Percentiles rank a stretch among this genome's conserved stretches.
Conservation (phyloP, 108 stramenopile species). For the Conticribra weissflogii region DNA sequence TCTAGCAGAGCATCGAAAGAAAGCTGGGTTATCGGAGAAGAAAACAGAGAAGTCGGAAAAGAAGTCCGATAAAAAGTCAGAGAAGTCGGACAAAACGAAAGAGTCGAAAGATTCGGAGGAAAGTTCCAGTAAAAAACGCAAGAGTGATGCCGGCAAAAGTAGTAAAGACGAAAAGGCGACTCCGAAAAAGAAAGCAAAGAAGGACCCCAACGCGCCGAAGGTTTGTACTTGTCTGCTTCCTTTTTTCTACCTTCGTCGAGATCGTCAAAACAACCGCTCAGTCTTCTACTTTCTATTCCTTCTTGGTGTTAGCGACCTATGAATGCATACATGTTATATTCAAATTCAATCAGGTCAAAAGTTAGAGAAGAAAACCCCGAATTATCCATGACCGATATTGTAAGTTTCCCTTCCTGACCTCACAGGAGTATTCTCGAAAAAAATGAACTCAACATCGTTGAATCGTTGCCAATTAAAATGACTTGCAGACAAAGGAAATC, state of each 20-base stretch:
- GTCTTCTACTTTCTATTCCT: neutral
- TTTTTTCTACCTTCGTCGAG: neutral
- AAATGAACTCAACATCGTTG: no score
- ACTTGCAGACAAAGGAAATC: slow-evolving; percentile 55
- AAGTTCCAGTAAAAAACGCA: slow-evolving; percentile 18
- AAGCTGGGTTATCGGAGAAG: slow-evolving; percentile 29
- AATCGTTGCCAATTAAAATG: no score
- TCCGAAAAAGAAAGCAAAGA: slow-evolving; percentile 47
- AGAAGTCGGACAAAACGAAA: slow-evolving; percentile 2
- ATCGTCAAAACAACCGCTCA: no score
- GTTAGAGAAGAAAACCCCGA: slow-evolving; percentile 78
- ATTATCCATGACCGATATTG: slow-evolving; percentile 56
- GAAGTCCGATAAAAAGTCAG: slow-evolving; percentile 35
- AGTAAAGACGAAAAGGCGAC: slow-evolving; percentile 19
- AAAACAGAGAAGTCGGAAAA: slow-evolving; percentile 40
- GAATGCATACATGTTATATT: slow-evolving; percentile 72
- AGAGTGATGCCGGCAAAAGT: slow-evolving; percentile 22
- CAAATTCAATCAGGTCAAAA: slow-evolving; percentile 58
- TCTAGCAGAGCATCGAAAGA: slow-evolving; percentile 44
- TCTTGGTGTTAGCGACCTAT: slow-evolving; percentile 40
- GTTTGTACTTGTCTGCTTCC: slow-evolving; percentile 2
- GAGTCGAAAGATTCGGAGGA: slow-evolving; percentile 15
- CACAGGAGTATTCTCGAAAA: no score
- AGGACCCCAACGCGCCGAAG: slow-evolving; percentile 48
- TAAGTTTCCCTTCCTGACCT: slow-evolving; percentile 30